Conservation (phyloP, 2,329 filamentous ascomycete genomes). For the Aspergillus hiratsukae region DNA sequence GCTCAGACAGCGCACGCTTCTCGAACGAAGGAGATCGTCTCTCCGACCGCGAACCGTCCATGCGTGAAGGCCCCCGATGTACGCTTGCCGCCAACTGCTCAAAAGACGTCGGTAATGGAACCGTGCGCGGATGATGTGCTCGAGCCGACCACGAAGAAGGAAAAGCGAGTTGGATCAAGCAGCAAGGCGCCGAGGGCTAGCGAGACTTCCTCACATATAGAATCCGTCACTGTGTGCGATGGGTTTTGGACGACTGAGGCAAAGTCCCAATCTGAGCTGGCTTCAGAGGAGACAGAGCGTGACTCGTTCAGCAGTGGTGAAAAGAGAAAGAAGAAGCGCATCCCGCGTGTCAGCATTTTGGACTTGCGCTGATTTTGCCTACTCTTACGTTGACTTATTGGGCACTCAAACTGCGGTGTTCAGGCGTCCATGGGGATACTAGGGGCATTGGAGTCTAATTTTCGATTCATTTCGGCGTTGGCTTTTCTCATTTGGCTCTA, state of each 20-base stretch:
- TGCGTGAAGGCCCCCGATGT: not conserved
- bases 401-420: not conserved
- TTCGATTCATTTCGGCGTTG: not conserved
- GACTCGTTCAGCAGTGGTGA: not conserved
- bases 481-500: not conserved
- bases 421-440: not conserved
- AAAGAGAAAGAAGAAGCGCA: conserved; percentile 23
- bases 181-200: not conserved
- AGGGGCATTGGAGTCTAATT: not conserved
- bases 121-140: not conserved
- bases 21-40: not conserved
- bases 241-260: conserved; percentile 10
- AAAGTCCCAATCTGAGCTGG: conserved; percentile 2
- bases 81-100: not conserved
- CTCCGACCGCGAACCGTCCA: not conserved
- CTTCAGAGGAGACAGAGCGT: conserved; percentile 2
- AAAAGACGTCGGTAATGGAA: not conserved
- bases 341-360: conserved; percentile 32
- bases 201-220: conserved; percentile 4
- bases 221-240: conserved; percentile 10
- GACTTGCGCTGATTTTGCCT: conserved; percentile 21
- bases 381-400: not conserved
- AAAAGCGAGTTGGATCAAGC: not conserved
- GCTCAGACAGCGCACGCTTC: not conserved
- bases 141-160: not conserved